A percentile compares a stretch with the other conserved stretches of the same genome.
Conservation (phyloP, 768 basidiomycete species). For the Suillus hirtellus region DNA sequence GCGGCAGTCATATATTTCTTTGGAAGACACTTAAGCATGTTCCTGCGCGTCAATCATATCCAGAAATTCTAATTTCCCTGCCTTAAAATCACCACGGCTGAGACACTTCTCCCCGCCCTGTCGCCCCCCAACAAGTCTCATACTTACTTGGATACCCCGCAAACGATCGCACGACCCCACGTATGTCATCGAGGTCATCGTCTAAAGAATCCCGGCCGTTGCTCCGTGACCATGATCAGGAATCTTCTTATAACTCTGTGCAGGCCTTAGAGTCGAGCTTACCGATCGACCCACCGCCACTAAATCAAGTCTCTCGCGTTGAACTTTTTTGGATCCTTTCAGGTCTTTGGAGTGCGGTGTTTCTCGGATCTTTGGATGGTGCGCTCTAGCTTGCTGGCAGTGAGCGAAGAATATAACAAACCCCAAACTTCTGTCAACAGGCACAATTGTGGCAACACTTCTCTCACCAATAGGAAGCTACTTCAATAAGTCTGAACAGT, state of each 20-base stretch:
- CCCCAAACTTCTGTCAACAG: slow-evolving; percentile 29
- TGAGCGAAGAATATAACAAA: slow-evolving; percentile 1
- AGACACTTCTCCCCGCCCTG: slow-evolving; percentile 3
- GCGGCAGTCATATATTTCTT: slow-evolving; percentile 25
- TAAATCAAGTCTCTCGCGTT: slow-evolving; percentile 49
- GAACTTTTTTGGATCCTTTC: slow-evolving; percentile 72
- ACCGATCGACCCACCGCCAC: slow-evolving; percentile 30
- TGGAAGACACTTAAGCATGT: slow-evolving; percentile 13
- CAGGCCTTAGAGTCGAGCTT: slow-evolving; percentile 33
- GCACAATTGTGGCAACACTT: slow-evolving; percentile 86
- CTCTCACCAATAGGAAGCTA: slow-evolving; percentile 83
- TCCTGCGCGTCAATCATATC: slow-evolving; percentile 16
- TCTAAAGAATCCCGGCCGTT: slow-evolving; percentile 58
- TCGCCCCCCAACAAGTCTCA: slow-evolving; percentile 7
- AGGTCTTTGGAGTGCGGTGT: slow-evolving; percentile 80
- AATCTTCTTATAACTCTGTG: slow-evolving; percentile 47
- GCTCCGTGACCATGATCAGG: slow-evolving; percentile 43
- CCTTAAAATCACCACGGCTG: slow-evolving; percentile 11
- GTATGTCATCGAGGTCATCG: slow-evolving; percentile 44
- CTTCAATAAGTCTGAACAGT: slow-evolving; percentile 76
- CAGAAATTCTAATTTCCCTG: slow-evolving; percentile 1
- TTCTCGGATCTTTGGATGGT: slow-evolving; percentile 87
- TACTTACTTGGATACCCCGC: slow-evolving; percentile 12
- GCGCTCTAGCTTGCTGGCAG: slow-evolving; percentile 22
- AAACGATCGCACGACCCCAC: slow-evolving; percentile 2